Evolutionary conservation across 2,329 filamentous ascomycete species (phyloP).

Genomic region (Endocalyx cinctus): DNA sequence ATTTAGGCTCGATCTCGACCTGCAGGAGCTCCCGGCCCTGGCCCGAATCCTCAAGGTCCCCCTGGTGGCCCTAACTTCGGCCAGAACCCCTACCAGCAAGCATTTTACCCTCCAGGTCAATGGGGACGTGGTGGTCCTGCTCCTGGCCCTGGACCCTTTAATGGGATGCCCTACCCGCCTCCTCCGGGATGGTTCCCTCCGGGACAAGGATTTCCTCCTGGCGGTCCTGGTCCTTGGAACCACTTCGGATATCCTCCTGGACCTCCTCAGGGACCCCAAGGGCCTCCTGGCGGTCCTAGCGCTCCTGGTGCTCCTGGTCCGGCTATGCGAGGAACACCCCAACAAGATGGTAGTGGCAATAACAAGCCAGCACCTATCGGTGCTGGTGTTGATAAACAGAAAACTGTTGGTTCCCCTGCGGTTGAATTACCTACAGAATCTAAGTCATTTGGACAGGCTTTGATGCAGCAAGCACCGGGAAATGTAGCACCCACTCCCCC

Average conservation of each 20-base stretch:
- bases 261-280: slow-evolving; percentile 41
- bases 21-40: slow-evolving; percentile 5
- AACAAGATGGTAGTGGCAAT: too few relatives aligned
- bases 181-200: slow-evolving; percentile 76
- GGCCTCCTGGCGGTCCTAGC: too few relatives aligned
- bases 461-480: slow-evolving; percentile 36
- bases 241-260: slow-evolving; percentile 60
- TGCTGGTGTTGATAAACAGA: slow-evolving; percentile 45
- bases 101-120: slow-evolving; percentile 46
- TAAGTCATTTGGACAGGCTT: slow-evolving; percentile 46
- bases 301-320: too few relatives aligned
- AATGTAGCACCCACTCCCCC: slow-evolving; percentile 57
- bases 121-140: slow-evolving; percentile 51
- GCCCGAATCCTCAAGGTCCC: background rate
- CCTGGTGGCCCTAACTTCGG: slow-evolving; percentile 36
- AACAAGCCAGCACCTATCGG: slow-evolving; percentile 48
- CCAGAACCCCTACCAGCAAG: slow-evolving; percentile 39
- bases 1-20: slow-evolving; percentile 35
- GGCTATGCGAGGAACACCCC: slow-evolving; percentile 29
- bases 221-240: slow-evolving; percentile 56
- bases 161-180: slow-evolving; percentile 73
- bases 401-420: slow-evolving; percentile 39
- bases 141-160: slow-evolving; percentile 59
- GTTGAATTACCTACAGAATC: slow-evolving; percentile 46
- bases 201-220: slow-evolving; percentile 68